phyloP scores from a whole-genome alignment of 305 asterid species.

The Solanum hybrid region DNA sequence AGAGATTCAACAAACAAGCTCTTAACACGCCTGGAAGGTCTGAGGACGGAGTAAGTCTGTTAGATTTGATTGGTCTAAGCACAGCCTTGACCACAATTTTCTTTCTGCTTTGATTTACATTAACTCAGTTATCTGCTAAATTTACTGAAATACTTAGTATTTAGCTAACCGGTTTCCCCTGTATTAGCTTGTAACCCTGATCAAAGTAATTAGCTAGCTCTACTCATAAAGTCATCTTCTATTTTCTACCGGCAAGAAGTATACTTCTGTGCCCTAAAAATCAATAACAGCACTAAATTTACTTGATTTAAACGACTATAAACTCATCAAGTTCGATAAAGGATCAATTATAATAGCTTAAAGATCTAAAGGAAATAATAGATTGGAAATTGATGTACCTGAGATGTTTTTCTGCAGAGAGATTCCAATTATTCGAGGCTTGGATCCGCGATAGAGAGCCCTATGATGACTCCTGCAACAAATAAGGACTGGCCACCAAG shows the following conservation, averaged over 20 bases:
- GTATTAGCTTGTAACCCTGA: not conserved
- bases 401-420: constrained; percentile 45
- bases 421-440: constrained; percentile 81
- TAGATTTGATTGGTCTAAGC: not conserved
- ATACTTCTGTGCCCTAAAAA: not conserved
- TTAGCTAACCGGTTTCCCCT: not conserved
- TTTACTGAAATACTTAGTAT: not conserved
- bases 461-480: constrained; percentile 67
- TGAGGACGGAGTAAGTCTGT: constrained; percentile 70
- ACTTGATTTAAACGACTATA: not conserved
- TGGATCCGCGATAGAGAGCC: constrained; percentile 74
- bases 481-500: constrained; percentile 60
- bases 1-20: constrained; percentile 84
- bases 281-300: not conserved
- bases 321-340: not conserved
- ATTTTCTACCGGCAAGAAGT: not conserved
- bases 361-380: not conserved
- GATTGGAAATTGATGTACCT: not conserved
- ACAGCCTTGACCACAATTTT: not conserved
- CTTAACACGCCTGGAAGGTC: constrained; percentile 84
- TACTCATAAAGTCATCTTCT: not conserved
- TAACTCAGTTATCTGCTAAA: not conserved
- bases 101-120: not conserved
- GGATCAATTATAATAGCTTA: not conserved
- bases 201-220: not conserved